phyloP scores from a whole-genome alignment of 306 rosid genomes.

The Corylus avellana region DNA sequence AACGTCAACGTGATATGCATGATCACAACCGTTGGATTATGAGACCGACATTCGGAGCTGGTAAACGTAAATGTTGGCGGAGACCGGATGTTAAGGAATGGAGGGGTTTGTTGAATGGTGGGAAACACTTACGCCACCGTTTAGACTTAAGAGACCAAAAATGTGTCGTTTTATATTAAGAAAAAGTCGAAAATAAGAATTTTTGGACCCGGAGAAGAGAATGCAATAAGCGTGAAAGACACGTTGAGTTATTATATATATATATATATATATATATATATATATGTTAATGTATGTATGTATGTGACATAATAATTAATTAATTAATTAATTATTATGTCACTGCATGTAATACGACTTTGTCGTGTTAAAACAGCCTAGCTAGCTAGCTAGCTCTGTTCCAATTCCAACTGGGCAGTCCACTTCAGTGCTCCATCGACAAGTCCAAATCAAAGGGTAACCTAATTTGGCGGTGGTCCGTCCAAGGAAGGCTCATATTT shows the following conservation, averaged over 20 bases:
- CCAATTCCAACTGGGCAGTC: background rate
- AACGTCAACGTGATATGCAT: slow-evolving; percentile 38
- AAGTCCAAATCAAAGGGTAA: background rate
- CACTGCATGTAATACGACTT: slow-evolving; percentile 3
- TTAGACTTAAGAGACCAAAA: background rate
- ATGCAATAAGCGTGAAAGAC: background rate
- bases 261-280: too few relatives aligned
- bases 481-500: background rate
- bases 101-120: background rate
- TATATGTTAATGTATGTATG: too few relatives aligned
- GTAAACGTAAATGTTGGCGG: slow-evolving; percentile 25
- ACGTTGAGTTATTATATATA: background rate
- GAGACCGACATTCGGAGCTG: slow-evolving; percentile 33
- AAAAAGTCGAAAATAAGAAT: background rate
- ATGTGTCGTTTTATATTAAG: background rate
- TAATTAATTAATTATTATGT: background rate
- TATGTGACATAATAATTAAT: background rate
- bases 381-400: background rate
- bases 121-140: background rate
- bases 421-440: too few relatives aligned
- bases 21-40: slow-evolving; percentile 13
- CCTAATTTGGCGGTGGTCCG: background rate
- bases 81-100: slow-evolving; percentile 30
- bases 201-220: background rate
- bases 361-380: too few relatives aligned